These are phyloP conservation scores for Microbotryum silenes-acaulis DNA, from an alignment of 1,284 basidiomycete genomes.

Conservation along the genomic window DNA sequence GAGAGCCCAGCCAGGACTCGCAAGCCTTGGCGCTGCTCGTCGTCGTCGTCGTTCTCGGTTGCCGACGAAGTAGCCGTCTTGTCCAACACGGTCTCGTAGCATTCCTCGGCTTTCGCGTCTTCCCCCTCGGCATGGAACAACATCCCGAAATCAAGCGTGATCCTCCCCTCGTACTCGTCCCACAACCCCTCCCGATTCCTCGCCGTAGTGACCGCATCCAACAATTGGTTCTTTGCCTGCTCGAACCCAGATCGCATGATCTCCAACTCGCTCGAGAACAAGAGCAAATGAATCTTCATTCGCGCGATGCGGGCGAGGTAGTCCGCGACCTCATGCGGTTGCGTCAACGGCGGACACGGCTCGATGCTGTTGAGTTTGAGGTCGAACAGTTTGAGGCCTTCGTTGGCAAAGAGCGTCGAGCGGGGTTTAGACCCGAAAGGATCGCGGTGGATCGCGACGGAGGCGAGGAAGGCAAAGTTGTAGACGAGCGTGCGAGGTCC, in stretches of 20 bases:
- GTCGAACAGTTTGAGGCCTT: slow-evolving; percentile 5
- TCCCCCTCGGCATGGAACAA: slow-evolving; percentile 1
- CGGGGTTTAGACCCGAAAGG: slow-evolving; percentile 3
- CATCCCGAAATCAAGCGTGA: slow-evolving; percentile 3
- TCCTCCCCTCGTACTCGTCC: neutral
- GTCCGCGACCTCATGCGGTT: too few species aligned
- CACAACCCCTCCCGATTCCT: too few species aligned
- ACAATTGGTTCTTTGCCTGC: neutral
- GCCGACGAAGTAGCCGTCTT: neutral
- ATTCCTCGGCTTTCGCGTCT: neutral
- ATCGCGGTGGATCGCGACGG: slow-evolving; percentile 1
- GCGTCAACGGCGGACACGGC: too few species aligned
- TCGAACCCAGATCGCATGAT: neutral
- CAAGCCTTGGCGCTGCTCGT: neutral
- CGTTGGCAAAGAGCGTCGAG: slow-evolving; percentile 1
- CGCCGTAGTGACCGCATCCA: slow-evolving; percentile 1
- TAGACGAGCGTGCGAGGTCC: neutral
- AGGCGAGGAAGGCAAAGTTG: slow-evolving; percentile 1
- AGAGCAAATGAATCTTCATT: neutral
- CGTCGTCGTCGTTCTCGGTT: neutral
- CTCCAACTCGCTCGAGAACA: neutral
- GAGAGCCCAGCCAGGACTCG: neutral
- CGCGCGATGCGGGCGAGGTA: neutral
- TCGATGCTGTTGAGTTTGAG: neutral
- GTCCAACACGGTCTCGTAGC: slow-evolving; percentile 7